Evolutionary conservation across 495 filamentous ascomycete species (phyloP), one percentile per base, ranked within the genome.

Genomic region (Letharia columbiana): DNA sequence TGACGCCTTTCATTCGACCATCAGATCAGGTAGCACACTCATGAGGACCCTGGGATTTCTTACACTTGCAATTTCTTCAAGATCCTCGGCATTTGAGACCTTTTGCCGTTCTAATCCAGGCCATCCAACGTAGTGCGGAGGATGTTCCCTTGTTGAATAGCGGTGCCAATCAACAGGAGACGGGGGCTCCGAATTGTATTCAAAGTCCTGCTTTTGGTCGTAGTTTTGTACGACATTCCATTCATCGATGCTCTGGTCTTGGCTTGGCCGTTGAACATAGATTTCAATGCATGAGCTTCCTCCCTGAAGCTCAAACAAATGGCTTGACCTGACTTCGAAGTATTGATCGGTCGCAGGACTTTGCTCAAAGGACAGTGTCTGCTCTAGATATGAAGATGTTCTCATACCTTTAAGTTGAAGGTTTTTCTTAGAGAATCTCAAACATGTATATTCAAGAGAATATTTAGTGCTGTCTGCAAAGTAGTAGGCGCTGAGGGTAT

Each of bases 281-380:
- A 69, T 33, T 2, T 69, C 64, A 12, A 69, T 40, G 35, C 1
- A 63, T n/a, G 67, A 66, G 4, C 41, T 10, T 31, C 41, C 31
- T 15, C 10, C 20, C 11, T 31, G 11, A 3, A 42, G 58, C 41
- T 66, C 58, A 28, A 69, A 69, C 20, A 69, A 39, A 7, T 37
- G 17, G 15, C 58, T 23, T 1, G 57, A 42, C 44, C 44, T 57
- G 11, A n/a, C 47, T n/a, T 66, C 63, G 42, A 62, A 66, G 15
- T 56, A 57, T 15, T 69, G 61, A 18, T 61, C 42, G 15, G 31
- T 64, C 5, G 67, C 67, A 7, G 60, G 18, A 12, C 37, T 61
- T 42, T 63, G 57, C 9, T 57, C n/a, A 44, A 57, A 63, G 41
- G 62, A 60, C 42, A 68, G 20, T 20, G 49, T 45, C 44, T 66